Evolutionary conservation across 2,329 filamentous ascomycete species (phyloP).

Genomic region (Sporothrix globosa): DNA sequence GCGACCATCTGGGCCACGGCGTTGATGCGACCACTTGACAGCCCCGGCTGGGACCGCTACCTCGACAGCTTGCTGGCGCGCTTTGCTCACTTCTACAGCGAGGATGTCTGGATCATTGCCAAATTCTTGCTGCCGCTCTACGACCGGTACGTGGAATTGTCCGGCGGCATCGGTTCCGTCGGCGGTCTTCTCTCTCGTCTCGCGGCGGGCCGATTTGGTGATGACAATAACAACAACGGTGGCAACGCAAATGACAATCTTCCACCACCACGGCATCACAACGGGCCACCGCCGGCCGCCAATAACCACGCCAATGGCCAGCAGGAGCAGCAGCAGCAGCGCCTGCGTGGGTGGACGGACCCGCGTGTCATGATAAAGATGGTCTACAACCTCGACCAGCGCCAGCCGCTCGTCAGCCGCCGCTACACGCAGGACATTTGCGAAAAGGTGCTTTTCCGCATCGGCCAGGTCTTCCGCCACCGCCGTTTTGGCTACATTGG

Average conservation of each 20-base stretch:
- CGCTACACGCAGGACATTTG: slow-evolving; percentile 45
- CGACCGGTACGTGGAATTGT: slow-evolving; percentile 46
- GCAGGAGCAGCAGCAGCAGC: slow-evolving; percentile 37
- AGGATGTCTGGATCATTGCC: slow-evolving; percentile 72
- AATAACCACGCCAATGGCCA: not conserved
- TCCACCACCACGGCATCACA: not conserved
- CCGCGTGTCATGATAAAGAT: slow-evolving; percentile 46
- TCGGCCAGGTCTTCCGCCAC: slow-evolving; percentile 86
- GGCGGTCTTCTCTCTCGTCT: slow-evolving; percentile 40
- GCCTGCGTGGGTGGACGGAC: slow-evolving; percentile 42
- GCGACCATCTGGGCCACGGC: slow-evolving; percentile 72
- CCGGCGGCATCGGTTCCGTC: slow-evolving; percentile 53
- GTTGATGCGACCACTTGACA: slow-evolving; percentile 55
- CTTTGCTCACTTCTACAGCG: slow-evolving; percentile 67
- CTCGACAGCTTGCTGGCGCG: slow-evolving; percentile 67
- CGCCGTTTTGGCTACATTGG: slow-evolving; percentile 77
- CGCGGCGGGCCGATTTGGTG: slow-evolving; percentile 29
- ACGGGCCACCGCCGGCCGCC: not conserved
- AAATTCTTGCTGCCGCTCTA: slow-evolving; percentile 68
- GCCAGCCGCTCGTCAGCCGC: slow-evolving; percentile 44
- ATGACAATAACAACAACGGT: not conserved
- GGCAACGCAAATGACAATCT: not conserved
- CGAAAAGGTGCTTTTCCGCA: slow-evolving; percentile 60
- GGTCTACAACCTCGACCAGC: slow-evolving; percentile 52
- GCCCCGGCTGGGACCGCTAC: slow-evolving; percentile 61